A percentile compares a stretch with the other conserved stretches of the same genome.
These are phyloP conservation scores for Garcia nutans DNA, from an alignment of 345 rosid genomes.

Conservation along the genomic window DNA sequence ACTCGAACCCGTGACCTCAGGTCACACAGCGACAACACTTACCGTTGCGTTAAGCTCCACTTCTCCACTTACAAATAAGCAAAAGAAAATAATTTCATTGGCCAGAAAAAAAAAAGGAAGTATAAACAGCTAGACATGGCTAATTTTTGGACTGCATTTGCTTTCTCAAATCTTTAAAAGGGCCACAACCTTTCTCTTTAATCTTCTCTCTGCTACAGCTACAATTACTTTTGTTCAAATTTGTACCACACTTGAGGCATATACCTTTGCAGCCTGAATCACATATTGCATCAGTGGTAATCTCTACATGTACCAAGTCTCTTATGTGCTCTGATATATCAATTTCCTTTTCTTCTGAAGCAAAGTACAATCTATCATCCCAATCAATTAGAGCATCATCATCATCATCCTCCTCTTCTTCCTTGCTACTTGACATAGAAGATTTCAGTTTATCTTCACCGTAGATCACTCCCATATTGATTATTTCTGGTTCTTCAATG, in stretches of 20 bases:
- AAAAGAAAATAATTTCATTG: background rate
- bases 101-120: background rate
- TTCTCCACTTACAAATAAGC: background rate
- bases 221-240: constrained; percentile 64
- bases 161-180: constrained; percentile 60
- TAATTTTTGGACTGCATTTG: constrained; percentile 52
- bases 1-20: no score
- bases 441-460: constrained; percentile 36
- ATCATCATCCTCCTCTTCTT: constrained; percentile 30
- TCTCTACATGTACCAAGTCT: constrained; percentile 80
- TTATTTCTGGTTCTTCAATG: constrained; percentile 66
- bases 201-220: constrained; percentile 47
- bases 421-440: constrained; percentile 15
- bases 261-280: constrained; percentile 72
- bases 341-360: constrained; percentile 57
- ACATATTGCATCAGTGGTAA: constrained; percentile 61
- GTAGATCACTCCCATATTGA: constrained; percentile 49
- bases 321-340: constrained; percentile 84
- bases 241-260: constrained; percentile 74
- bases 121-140: background rate
- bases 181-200: constrained; percentile 52
- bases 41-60: no score
- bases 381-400: constrained; percentile 66
- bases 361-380: constrained; percentile 81
- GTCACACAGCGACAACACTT: no score